A percentile compares a stretch with the other conserved stretches of the same genome.
Conservation (phyloP, 305 asterid species). For the Fraxinus albicans region DNA sequence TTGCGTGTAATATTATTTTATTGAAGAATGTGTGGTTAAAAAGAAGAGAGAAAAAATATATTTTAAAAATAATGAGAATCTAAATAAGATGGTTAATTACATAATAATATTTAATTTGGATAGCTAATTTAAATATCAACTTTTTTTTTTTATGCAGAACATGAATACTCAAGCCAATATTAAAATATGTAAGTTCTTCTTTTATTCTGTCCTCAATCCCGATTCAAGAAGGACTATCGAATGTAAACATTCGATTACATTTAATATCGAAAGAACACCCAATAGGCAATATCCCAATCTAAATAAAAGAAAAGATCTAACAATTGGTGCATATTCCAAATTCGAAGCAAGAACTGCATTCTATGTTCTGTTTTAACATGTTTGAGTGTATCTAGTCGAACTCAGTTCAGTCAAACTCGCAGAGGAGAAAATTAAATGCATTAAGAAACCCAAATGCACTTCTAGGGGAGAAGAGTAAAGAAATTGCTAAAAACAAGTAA, state of each 20-base stretch:
- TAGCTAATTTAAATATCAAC: background rate
- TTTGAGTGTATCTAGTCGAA: background rate
- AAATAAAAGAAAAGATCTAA: background rate
- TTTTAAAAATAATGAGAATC: no score
- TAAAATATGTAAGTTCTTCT: background rate
- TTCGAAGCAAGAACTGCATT: background rate
- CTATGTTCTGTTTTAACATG: background rate
- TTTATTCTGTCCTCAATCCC: background rate
- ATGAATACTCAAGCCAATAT: background rate
- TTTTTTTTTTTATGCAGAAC: background rate
- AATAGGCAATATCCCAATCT: background rate
- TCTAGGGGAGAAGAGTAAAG: background rate
- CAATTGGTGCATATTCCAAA: background rate
- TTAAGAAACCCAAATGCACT: background rate
- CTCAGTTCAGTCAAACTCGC: background rate
- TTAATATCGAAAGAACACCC: background rate
- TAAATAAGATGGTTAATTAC: no score
- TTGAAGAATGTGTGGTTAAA: no score
- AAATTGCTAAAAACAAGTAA: background rate
- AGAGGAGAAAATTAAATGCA: background rate
- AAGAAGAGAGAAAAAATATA: no score
- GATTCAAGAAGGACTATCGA: background rate
- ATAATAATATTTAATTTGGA: background rate
- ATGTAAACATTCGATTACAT: background rate
- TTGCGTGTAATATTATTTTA: no score